Conservation (phyloP, 2,329 filamentous ascomycete genomes). For the Cercospora beticola region DNA sequence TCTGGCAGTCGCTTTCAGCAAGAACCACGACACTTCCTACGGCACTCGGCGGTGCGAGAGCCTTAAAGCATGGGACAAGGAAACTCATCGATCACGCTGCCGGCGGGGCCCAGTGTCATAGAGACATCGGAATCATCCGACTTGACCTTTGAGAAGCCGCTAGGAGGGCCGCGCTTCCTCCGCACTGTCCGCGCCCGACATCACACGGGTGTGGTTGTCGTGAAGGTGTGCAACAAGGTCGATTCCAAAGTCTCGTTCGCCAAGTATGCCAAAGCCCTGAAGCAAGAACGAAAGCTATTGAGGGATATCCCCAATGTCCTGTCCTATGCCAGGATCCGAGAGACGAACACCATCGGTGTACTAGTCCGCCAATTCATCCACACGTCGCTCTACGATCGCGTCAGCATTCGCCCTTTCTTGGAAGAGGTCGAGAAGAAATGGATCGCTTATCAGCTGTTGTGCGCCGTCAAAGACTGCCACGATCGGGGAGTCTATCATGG, state of each 20-base stretch:
- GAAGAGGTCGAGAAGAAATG: conserved; percentile 99
- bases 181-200: conserved; percentile 91
- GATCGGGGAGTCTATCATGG: conserved; percentile 87
- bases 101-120: conserved; percentile 87
- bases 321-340: conserved; percentile 83
- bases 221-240: conserved; percentile 86
- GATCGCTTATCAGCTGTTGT: conserved; percentile 93
- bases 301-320: conserved; percentile 87
- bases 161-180: conserved; percentile 92
- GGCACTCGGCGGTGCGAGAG: conserved; percentile 3
- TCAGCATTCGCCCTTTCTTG: conserved; percentile 92
- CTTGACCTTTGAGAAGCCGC: conserved; percentile 84
- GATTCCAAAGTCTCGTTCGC: conserved; percentile 78
- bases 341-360: conserved; percentile 88
- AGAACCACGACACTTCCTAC: background rate
- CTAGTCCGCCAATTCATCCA: conserved; percentile 93
- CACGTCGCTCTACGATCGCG: conserved; percentile 92
- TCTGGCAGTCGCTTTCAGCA: background rate
- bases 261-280: conserved; percentile 73
- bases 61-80: conserved; percentile 78
- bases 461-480: conserved; percentile 89
- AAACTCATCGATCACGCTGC: conserved; percentile 83
- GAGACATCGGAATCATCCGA: conserved; percentile 91
- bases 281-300: conserved; percentile 79
- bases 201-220: conserved; percentile 85